Base-by-base conservation (phyloP, 805 yeast genomes). In the Spathaspora hagerdaliae region DNA sequence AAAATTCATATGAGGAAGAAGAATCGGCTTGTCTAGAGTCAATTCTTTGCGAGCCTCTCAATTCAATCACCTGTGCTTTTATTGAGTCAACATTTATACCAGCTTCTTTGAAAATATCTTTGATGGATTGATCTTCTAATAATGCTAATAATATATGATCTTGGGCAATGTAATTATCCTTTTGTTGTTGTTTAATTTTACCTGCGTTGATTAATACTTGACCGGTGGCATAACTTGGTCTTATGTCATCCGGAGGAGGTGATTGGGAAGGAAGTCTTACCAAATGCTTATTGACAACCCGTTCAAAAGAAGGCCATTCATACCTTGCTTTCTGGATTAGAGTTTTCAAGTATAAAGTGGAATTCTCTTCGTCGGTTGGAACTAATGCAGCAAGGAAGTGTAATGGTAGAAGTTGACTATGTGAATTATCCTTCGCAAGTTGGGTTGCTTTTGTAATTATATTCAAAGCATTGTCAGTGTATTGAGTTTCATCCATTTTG, bases 11-110 rank as follows among this genome's bases (percentile, higher is more conserved):
- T 50, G 85, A 77, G 43, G 85, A 81, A 11, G 92, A 86, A 5
- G 97, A 84, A 61, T 92, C 99, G 3, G 99, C 97, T 53, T 83
- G 85, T 61, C 97, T 81, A 1, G 96, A 85, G 60, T 94, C 99
- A 51, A 94, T 94, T 63, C 90, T 80, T 62, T 87, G 91, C 60
- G 78, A 84, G 29, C 98, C 99, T 65, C 99, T 85, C 46, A 94
- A 75, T 51, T 80, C 83, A 35, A 83, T 72, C 14, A 91, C 81
- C 58, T 90, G 96, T 42, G 81, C 81, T 61, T 86, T 87, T 39
- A 94, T 65, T 2, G 87, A 78, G 46, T 86, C 91, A 11, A 77
- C 64, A 35, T 84, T 85, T 31, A 92, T 75, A 31, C 77, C 72
- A 36, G 80, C 77, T 51, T 86, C 94, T 59, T 87, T 87, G 56